Percentiles rank a stretch among this genome's conserved stretches.
Conservation (phyloP, 129 eudicot species). For the Flaveria linearis region DNA sequence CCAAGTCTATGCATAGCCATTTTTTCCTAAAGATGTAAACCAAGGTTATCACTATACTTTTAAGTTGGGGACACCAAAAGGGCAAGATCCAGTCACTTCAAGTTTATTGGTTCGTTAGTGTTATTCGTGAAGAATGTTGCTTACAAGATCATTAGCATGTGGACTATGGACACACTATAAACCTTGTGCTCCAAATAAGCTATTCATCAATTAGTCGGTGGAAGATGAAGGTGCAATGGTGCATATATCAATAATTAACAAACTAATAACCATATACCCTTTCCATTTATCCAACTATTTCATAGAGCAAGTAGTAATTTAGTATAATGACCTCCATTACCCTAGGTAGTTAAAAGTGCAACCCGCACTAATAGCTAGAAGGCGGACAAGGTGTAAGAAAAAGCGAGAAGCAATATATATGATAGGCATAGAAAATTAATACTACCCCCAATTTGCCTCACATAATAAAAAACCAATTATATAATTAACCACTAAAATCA, state of each 20-base stretch:
- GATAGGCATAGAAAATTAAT: not conserved
- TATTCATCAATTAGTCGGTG: not conserved
- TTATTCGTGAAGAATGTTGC: not conserved
- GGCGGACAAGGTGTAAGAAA: not conserved
- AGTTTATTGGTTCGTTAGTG: not conserved
- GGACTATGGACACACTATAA: not conserved
- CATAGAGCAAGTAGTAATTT: not conserved
- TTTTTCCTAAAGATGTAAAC: not conserved
- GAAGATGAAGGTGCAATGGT: not conserved
- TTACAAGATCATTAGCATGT: too few relatives aligned
- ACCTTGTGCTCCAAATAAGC: not conserved
- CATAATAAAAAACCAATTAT: too few relatives aligned
- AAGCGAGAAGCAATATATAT: not conserved
- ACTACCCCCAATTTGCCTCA: too few relatives aligned
- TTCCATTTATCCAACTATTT: not conserved
- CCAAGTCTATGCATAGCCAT: not conserved
- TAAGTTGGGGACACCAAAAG: not conserved
- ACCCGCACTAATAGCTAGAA: not conserved
- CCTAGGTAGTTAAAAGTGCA: not conserved
- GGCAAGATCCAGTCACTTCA: not conserved
- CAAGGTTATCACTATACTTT: not conserved
- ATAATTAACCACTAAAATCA: not conserved
- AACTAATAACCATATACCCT: not conserved
- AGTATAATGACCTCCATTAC: not conserved
- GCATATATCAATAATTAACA: too few relatives aligned